Conservation (phyloP, 1,284 basidiomycete species). For the Malassezia equina region DNA sequence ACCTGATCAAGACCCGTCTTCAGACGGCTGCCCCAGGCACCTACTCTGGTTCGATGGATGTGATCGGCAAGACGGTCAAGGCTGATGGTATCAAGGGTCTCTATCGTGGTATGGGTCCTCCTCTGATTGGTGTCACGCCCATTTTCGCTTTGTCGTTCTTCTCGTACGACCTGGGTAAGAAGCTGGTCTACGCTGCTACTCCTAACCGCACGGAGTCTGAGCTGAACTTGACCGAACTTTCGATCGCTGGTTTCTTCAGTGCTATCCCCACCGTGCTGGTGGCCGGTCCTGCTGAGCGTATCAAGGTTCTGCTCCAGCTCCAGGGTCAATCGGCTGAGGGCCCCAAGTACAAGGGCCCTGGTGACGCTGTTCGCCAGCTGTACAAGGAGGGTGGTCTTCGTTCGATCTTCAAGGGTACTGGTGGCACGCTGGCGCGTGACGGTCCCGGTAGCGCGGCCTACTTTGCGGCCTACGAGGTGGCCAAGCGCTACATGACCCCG, state of each 20-base stretch:
- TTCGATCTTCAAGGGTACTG: slow-evolving; percentile 85
- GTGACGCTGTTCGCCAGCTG: slow-evolving; percentile 79
- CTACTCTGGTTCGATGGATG: slow-evolving; percentile 87
- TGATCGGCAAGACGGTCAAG: slow-evolving; percentile 77
- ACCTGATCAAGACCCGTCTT: slow-evolving; percentile 81
- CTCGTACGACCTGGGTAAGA: slow-evolving; percentile 91
- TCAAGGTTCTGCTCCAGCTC: slow-evolving; percentile 86
- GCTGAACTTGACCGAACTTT: slow-evolving; percentile 73
- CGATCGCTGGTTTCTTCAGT: slow-evolving; percentile 84
- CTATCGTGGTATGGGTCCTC: slow-evolving; percentile 62
- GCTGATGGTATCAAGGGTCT: slow-evolving; percentile 78
- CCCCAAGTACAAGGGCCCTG: slow-evolving; percentile 75
- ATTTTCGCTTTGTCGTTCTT: slow-evolving; percentile 98
- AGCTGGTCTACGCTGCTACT: slow-evolving; percentile 62
- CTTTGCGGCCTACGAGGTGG: slow-evolving; percentile 91
- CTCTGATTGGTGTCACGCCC: slow-evolving; percentile 88
- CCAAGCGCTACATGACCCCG: slow-evolving; percentile 75
- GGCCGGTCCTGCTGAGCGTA: slow-evolving; percentile 88
- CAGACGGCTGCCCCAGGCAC: slow-evolving; percentile 83
- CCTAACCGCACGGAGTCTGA: slow-evolving; percentile 57
- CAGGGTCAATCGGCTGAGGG: slow-evolving; percentile 67
- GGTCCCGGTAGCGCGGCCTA: slow-evolving; percentile 95
- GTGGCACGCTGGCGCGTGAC: slow-evolving; percentile 83
- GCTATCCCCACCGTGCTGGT: slow-evolving; percentile 85
- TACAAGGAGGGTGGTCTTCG: slow-evolving; percentile 88